Percentiles rank a stretch among this genome's conserved stretches.
phyloP scores from a whole-genome alignment of 2,329 filamentous ascomycete species.

The Shiraia sp. region DNA sequence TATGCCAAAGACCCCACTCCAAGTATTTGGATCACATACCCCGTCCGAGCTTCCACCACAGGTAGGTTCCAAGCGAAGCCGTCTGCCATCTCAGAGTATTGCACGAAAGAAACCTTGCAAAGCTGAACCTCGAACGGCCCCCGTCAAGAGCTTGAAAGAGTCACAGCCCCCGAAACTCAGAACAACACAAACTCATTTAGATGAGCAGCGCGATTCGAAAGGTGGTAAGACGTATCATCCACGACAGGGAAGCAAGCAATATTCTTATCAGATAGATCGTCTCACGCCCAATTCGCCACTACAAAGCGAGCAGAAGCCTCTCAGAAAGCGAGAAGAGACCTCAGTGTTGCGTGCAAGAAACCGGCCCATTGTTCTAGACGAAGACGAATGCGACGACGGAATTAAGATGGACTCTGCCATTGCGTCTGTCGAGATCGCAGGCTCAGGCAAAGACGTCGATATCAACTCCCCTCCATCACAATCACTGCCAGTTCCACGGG shows the following conservation, averaged over 20 bases:
- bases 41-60: not conserved
- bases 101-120: constrained; percentile 2
- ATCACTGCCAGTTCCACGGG: not conserved
- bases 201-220: not conserved
- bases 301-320: not conserved
- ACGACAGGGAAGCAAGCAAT: too few species aligned
- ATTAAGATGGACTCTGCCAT: too few species aligned
- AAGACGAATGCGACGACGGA: not conserved
- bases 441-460: not conserved
- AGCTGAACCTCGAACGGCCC: not conserved
- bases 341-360: not conserved
- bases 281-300: not conserved
- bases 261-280: not conserved
- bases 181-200: not conserved
- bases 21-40: too few species aligned
- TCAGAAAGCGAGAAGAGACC: not conserved
- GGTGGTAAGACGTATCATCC: too few species aligned
- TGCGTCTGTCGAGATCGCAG: not conserved
- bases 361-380: not conserved
- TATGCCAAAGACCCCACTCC: too few species aligned
- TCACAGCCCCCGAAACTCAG: not conserved
- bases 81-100: constrained; percentile 1
- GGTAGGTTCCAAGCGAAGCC: not conserved
- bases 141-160: not conserved
- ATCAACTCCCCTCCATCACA: not conserved